A percentile compares a stretch with the other conserved stretches of the same genome.
Evolutionary conservation across 768 basidiomycete genomes (phyloP).

Genomic region (Collybiopsis confluens): DNA sequence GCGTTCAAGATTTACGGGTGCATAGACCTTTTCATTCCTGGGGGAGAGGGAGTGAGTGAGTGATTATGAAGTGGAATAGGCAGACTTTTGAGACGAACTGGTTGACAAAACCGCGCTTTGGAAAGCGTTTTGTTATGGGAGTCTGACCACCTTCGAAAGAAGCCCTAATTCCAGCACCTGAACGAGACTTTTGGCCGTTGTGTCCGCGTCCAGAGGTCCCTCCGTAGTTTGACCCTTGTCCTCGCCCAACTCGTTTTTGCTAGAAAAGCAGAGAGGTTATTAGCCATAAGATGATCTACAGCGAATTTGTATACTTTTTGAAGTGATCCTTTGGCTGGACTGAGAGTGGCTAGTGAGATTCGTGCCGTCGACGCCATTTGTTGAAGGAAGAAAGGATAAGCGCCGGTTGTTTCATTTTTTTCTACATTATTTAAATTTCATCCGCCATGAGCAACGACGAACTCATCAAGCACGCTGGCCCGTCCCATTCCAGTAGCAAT

Average conservation of each 20-base stretch:
- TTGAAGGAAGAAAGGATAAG: neutral
- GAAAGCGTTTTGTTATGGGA: conserved; percentile 83
- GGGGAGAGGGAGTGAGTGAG: neutral
- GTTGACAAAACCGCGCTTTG: conserved; percentile 93
- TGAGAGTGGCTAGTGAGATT: neutral
- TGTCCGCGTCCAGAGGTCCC: conserved; percentile 91
- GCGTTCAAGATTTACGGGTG: conserved; percentile 81
- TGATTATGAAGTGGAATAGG: neutral
- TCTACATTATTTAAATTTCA: too few species aligned
- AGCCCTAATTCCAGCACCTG: conserved; percentile 77
- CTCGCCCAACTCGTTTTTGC: conserved; percentile 95
- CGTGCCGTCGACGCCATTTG: conserved; percentile 1
- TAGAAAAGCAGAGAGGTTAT: conserved; percentile 21
- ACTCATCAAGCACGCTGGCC: too few species aligned
- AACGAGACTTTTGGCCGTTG: conserved; percentile 93
- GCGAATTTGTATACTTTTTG: neutral
- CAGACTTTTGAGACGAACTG: conserved; percentile 42
- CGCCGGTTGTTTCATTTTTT: neutral
- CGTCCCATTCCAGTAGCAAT: too few species aligned
- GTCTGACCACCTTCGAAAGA: conserved; percentile 98
- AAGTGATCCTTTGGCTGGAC: neutral
- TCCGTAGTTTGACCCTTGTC: conserved; percentile 87
- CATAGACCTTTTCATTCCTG: conserved; percentile 74
- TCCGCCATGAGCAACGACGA: too few species aligned
- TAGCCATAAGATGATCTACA: neutral